phyloP scores from a whole-genome alignment of 352 stramenopile species.

The Phytophthora tubulina region DNA sequence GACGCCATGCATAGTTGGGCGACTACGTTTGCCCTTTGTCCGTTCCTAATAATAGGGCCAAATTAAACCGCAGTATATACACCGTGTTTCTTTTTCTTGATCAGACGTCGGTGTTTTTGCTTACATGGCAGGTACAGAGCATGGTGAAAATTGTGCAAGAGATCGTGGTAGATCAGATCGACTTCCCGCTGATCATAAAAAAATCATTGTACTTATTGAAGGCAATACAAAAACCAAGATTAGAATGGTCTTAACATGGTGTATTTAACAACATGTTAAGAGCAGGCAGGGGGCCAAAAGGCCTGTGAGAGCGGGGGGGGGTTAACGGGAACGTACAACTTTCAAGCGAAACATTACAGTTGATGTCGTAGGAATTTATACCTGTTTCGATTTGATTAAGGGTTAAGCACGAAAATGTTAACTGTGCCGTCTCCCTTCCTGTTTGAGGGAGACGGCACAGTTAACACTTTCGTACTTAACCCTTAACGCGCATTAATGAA shows the following conservation, averaged over 20 bases:
- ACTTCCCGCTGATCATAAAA: constrained; percentile 1
- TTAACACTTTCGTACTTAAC: no score
- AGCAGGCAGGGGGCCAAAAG: not conserved
- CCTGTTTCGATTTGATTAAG: no score
- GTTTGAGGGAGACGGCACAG: no score
- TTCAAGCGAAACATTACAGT: no score
- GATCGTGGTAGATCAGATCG: not conserved
- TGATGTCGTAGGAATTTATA: no score
- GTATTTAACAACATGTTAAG: constrained; percentile 6
- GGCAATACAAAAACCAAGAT: constrained; percentile 8
- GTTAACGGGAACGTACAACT: no score
- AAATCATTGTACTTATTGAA: constrained; percentile 8
- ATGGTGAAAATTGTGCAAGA: not conserved
- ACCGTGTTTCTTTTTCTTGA: not conserved
- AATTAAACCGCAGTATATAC: constrained; percentile 3
- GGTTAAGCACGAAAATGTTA: no score
- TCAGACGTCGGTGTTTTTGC: not conserved
- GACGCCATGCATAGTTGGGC: not conserved
- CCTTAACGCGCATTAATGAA: no score
- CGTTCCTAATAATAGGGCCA: not conserved
- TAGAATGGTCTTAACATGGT: constrained; percentile 3
- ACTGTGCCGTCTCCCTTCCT: no score
- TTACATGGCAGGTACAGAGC: not conserved
- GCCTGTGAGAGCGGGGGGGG: not conserved
- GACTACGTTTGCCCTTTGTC: not conserved